A percentile compares a stretch with the other conserved stretches of the same genome.
Conservation (phyloP, 2,329 filamentous ascomycete species). For the Fusarium gaditjirri region DNA sequence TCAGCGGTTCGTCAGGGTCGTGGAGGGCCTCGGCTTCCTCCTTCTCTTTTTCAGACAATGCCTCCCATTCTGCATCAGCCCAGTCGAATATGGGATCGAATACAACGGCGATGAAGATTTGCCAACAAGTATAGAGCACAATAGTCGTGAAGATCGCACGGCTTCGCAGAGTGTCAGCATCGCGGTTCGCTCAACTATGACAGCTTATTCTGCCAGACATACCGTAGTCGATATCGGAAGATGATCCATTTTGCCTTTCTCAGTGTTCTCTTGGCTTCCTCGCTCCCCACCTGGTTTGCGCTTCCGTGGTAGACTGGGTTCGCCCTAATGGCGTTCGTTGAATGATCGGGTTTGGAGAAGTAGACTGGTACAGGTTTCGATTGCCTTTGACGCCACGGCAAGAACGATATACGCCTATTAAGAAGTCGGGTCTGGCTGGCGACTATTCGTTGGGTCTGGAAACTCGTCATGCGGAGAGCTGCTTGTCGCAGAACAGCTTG, state of each 20-base stretch:
- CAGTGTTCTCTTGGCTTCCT: conserved; percentile 30
- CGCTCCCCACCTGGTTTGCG: neutral
- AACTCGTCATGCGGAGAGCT: conserved; percentile 25
- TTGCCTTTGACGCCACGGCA: conserved; percentile 48
- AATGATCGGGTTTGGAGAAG: conserved; percentile 41
- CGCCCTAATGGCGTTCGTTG: neutral
- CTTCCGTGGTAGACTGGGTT: neutral
- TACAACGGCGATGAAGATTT: conserved; percentile 58
- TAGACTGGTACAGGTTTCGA: conserved; percentile 47
- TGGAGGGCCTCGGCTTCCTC: conserved; percentile 54
- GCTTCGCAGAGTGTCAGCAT: conserved; percentile 35
- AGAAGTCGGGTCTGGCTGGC: conserved; percentile 35
- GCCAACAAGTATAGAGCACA: conserved; percentile 52
- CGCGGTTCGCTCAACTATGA: neutral
- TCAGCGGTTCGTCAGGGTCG: conserved; percentile 56
- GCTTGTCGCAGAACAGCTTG: conserved; percentile 39
- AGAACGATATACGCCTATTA: conserved; percentile 47
- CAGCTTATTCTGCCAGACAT: conserved; percentile 9
- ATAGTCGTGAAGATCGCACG: conserved; percentile 48
- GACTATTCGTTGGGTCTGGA: conserved; percentile 36
- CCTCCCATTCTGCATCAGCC: conserved; percentile 55
- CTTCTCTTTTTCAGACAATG: conserved; percentile 57
- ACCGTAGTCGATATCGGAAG: conserved; percentile 46
- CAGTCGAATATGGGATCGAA: conserved; percentile 57
- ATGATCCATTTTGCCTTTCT: conserved; percentile 28